Percentiles rank a stretch among this genome's conserved stretches.
phyloP scores from a whole-genome alignment of 768 basidiomycete species.

The Mycena kentingensis region DNA sequence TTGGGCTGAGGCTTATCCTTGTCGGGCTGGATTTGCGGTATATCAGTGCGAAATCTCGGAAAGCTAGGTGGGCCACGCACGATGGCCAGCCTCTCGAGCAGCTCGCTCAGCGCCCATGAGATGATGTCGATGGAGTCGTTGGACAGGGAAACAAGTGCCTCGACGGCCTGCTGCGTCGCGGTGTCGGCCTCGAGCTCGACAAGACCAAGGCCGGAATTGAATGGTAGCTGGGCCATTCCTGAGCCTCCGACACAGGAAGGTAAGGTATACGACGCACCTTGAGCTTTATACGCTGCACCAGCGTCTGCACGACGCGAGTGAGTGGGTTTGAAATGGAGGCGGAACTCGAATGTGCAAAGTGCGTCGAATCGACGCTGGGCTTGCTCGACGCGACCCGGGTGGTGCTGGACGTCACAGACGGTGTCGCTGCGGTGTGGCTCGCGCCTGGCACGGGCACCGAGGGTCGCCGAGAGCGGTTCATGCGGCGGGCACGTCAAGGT shows the following conservation, averaged over 20 bases:
- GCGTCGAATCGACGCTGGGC: no score
- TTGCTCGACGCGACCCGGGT: no score
- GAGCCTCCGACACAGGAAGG: background rate
- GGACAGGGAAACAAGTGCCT: conserved; percentile 79
- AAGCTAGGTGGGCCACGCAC: conserved; percentile 44
- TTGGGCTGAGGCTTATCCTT: conserved; percentile 52
- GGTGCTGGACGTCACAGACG: no score
- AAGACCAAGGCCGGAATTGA: conserved; percentile 75
- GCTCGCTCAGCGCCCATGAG: conserved; percentile 72
- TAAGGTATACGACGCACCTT: conserved; percentile 52
- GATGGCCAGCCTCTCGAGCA: conserved; percentile 77
- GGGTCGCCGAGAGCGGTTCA: no score
- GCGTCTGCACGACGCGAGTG: conserved; percentile 73
- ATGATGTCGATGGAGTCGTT: conserved; percentile 79
- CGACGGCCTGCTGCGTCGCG: conserved; percentile 73
- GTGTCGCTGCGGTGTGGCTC: no score
- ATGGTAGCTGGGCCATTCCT: conserved; percentile 65
- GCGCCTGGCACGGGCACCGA: no score
- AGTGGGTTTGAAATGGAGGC: no score
- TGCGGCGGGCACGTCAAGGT: no score
- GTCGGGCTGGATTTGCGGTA: conserved; percentile 22
- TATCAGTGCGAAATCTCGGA: conserved; percentile 2
- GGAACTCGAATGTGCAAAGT: no score
- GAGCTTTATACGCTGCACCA: conserved; percentile 79
- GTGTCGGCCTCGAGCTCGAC: conserved; percentile 75